Base-by-base conservation (phyloP, 1,139 yeast species). In the Blastobotrys aristatus region DNA sequence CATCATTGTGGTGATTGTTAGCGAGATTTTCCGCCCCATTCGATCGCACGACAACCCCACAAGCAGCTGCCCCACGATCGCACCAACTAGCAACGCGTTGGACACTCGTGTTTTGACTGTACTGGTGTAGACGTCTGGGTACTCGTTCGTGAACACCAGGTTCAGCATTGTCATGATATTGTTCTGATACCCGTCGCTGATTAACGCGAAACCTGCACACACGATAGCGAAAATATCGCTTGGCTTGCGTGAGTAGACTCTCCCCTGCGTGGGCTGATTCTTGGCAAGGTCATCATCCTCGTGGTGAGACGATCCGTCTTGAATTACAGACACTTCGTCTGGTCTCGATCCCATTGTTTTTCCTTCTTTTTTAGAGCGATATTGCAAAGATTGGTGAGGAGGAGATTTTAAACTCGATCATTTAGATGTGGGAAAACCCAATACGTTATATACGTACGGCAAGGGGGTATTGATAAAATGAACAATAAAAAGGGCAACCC, bases 101-200 rank as follows among this genome's bases (percentile, higher is more conserved):
- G 84, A 79, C 3, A 80, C 82, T 35, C 77, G 66, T 24, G 84
- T 79, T 46, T 75, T 73, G 63, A 78, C 64, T 24, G 66, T 57
- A 20, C 73, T 56, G 39, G 63, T 66, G 59, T 78, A 79, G 2
- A 62, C 64, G 16, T 68, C 58, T 2, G 77, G 76, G 60, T 78
- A 79, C 47, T 69, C 58, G 24, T 59, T 53, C 3, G 76, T 65
- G 56, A 77, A 77, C 20, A 78, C 70, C 22, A 72, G 64, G 63
- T 79, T 79, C 56, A 73, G 56, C 79, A 79, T 77, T 11, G 82
- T 75, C 71, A 80, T 80, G 52, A 78, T 70, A 55, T 75, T 77
- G 59, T 80, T 79, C 58, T 79, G 83, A 62, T 80, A 80, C 6
- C 85, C 85, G 59, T 80, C 85, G 20, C 80, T 74, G 55, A 78